These are phyloP conservation scores for Tetrahymena thermophila DNA, from an alignment of 73 alveolate species.

Conservation along the genomic window DNA sequence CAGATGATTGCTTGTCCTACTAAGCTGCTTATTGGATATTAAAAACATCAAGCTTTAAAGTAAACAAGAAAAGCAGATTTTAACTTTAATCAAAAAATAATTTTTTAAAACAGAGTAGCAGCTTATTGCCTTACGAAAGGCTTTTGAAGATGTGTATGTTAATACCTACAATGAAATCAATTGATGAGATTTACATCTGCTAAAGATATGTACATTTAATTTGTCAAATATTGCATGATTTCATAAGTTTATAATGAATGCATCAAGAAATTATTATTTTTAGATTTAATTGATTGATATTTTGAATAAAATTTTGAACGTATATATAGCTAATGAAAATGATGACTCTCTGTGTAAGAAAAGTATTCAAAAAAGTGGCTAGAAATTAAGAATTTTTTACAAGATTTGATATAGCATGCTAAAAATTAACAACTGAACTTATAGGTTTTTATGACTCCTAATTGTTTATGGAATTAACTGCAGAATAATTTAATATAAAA, in stretches of 20 bases:
- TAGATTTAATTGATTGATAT: not conserved
- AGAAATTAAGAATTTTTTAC: not conserved
- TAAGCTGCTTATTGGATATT: not conserved
- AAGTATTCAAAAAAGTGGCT: not conserved
- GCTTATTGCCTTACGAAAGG: not conserved
- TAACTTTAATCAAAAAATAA: not conserved
- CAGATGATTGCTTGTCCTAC: not conserved
- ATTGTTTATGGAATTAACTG: not conserved
- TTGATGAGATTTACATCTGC: not conserved
- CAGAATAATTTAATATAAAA: not conserved
- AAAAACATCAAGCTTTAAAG: not conserved
- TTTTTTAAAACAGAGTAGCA: not conserved
- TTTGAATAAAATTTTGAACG: not conserved
- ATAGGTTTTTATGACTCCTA: not conserved
- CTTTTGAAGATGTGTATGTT: not conserved
- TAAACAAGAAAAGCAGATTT: not conserved
- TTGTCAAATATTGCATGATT: too few relatives aligned
- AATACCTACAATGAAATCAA: not conserved
- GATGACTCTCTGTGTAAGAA: not conserved
- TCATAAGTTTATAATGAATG: not conserved
- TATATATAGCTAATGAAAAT: not conserved
- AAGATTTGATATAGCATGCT: not conserved
- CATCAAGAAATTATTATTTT: not conserved
- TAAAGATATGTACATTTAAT: not conserved
- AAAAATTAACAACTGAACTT: not conserved